phyloP scores from a whole-genome alignment of 345 rosid species.

The Excoecaria cochinchinensis region DNA sequence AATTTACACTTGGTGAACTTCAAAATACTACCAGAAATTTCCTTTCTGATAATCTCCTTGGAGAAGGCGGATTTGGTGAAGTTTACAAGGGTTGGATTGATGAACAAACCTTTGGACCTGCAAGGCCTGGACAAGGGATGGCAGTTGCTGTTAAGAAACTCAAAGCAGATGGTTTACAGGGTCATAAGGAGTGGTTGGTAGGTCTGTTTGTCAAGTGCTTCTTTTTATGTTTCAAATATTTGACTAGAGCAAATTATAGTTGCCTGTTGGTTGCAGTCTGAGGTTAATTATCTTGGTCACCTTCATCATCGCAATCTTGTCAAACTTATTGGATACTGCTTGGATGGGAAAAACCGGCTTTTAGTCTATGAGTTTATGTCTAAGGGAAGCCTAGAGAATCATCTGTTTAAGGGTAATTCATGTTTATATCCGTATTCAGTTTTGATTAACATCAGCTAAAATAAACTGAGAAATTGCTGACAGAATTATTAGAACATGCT shows the following conservation, averaged over 20 bases:
- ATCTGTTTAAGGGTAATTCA: slow-evolving; percentile 64
- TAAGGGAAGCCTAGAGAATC: slow-evolving; percentile 74
- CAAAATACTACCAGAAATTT: slow-evolving; percentile 66
- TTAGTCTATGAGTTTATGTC: slow-evolving; percentile 83
- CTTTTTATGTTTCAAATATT: not conserved
- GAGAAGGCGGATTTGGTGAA: slow-evolving; percentile 91
- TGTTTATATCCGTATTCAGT: not conserved
- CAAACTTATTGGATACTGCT: slow-evolving; percentile 70
- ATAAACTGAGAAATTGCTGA: not conserved
- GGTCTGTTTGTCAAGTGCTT: slow-evolving; percentile 6
- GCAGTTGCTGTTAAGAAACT: slow-evolving; percentile 78
- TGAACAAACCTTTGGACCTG: slow-evolving; percentile 35
- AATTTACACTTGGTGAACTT: slow-evolving; percentile 56
- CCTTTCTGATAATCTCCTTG: slow-evolving; percentile 55
- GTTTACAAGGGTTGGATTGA: slow-evolving; percentile 83
- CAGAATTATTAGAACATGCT: slow-evolving; percentile 5
- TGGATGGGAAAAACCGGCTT: slow-evolving; percentile 61
- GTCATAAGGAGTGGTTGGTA: slow-evolving; percentile 95
- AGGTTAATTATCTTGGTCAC: slow-evolving; percentile 67
- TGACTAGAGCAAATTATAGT: not conserved
- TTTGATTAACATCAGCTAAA: not conserved
- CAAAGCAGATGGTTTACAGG: slow-evolving; percentile 65
- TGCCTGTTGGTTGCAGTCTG: slow-evolving; percentile 46
- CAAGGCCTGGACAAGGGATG: slow-evolving; percentile 47
- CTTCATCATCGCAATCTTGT: slow-evolving; percentile 81